Percentiles rank a stretch among this genome's conserved stretches.
Conservation (phyloP, 805 yeast genomes). For the Geotrichum ghanense region DNA sequence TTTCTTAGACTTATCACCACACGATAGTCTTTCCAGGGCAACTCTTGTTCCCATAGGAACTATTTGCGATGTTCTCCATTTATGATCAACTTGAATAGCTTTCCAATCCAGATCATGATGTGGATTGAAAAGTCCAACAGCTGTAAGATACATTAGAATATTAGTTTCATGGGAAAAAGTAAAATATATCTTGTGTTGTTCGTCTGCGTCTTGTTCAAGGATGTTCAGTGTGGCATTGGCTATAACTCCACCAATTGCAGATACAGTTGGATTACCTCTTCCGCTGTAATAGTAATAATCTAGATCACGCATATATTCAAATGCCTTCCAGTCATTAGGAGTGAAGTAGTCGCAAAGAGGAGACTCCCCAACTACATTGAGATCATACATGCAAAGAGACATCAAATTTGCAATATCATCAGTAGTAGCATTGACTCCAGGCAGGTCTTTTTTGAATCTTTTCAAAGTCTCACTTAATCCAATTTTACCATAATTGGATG, state of each 20-base stretch:
- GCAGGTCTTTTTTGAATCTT: constrained; percentile 20
- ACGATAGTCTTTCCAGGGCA: constrained; percentile 37
- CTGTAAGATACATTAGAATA: constrained; percentile 35
- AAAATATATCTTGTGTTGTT: constrained; percentile 30
- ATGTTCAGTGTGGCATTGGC: constrained; percentile 38
- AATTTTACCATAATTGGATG: constrained; percentile 19
- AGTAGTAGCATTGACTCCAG: constrained; percentile 27
- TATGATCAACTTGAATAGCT: constrained; percentile 33
- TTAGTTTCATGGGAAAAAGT: constrained; percentile 51
- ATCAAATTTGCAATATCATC: constrained; percentile 33
- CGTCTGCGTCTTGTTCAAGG: constrained; percentile 29
- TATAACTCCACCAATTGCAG: constrained; percentile 34
- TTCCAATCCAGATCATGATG: constrained; percentile 28
- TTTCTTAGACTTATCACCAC: constrained; percentile 27
- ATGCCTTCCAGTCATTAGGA: constrained; percentile 35
- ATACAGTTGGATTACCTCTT: constrained; percentile 33
- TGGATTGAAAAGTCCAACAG: constrained; percentile 36
- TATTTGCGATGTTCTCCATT: constrained; percentile 37
- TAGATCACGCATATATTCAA: constrained; percentile 33
- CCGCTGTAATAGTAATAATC: constrained; percentile 37
- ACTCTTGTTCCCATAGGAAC: constrained; percentile 50
- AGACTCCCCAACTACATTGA: background rate
- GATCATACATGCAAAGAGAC: constrained; percentile 7
- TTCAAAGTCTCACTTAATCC: constrained; percentile 16
- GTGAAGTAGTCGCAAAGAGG: constrained; percentile 29